Percentiles rank a stretch among this genome's conserved stretches.
Conservation (phyloP, 202 grass and related monocot species). For the Digitaria exilis region DNA sequence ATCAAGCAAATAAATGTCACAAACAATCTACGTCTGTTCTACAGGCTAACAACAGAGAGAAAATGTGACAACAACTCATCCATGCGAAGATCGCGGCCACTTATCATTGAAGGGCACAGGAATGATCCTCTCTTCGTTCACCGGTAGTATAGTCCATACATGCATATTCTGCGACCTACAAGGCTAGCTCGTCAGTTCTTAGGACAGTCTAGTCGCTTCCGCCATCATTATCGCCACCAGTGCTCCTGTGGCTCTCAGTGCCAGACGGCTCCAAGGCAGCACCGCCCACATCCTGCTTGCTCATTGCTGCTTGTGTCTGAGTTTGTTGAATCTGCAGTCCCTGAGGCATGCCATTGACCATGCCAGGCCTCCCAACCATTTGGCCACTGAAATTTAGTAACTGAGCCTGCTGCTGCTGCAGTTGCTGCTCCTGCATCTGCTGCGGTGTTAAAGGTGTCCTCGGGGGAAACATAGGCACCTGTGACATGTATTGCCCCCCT, state of each 20-base stretch:
- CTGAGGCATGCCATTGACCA: constrained; percentile 64
- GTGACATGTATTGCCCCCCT: constrained; percentile 70
- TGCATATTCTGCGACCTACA: constrained; percentile 40
- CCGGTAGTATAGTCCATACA: constrained; percentile 32
- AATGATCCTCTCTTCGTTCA: constrained; percentile 41
- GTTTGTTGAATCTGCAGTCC: constrained; percentile 52
- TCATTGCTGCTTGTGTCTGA: constrained; percentile 20
- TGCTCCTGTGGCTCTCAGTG: constrained; percentile 67
- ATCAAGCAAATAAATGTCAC: constrained; percentile 6
- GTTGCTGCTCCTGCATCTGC: constrained; percentile 81
- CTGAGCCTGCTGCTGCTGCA: constrained; percentile 74
- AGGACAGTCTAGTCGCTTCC: constrained; percentile 41
- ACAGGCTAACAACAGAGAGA: constrained; percentile 34
- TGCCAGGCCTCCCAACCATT: constrained; percentile 58
- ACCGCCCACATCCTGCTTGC: constrained; percentile 42
- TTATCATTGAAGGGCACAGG: constrained; percentile 50
- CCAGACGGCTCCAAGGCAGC: constrained; percentile 42
- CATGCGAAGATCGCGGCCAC: constrained; percentile 46
- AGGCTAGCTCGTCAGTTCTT: constrained; percentile 7
- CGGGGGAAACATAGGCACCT: constrained; percentile 63
- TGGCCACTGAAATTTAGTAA: constrained; percentile 59
- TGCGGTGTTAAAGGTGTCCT: constrained; percentile 67
- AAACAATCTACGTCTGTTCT: constrained; percentile 36
- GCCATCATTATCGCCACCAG: constrained; percentile 52
- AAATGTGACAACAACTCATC: constrained; percentile 41